Evolutionary conservation across 1,139 yeast genomes (phyloP), one percentile per base, ranked within the genome.

Genomic region (Nakaseomyces bracarensis): DNA sequence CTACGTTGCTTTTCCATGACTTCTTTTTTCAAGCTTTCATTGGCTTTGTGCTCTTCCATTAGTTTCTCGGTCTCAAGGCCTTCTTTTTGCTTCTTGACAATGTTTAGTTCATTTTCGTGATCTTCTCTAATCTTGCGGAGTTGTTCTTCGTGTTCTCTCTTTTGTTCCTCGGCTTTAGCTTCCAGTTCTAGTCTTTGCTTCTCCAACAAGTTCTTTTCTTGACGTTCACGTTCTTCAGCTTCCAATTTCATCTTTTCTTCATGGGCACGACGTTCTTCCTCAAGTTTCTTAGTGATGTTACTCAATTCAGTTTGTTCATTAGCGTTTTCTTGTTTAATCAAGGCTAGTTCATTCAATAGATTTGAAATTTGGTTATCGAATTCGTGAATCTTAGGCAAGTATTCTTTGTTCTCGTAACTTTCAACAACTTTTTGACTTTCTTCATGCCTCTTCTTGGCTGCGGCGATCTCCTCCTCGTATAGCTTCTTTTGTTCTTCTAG

Each of bases 291-390:
- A 2, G 60, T 52, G 14, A 59, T 47, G 10, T 48, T 52, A 4
- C 53, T 39, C n/a, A 58, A 42, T 39, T 53, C 52, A 22, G 52
- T 44, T 26, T 51, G 51, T 43, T 58, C 62, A 33, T 56, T 53
- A 11, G 57, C 47, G 23, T 50, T 51, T 39, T 57, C 61, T 36
- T 57, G 60, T 40, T 56, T 57, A 23, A 59, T 45, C 6, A 51
- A 13, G 2, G 61, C 45, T 37, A 59, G 36, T 20, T 54, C 45
- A 23, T 46, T 43, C 29, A 57, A 43, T 27, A 48, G 43, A 3
- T 37, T 38, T 3, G 55, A 46, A 23, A 58, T 55, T 16, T 52
- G 42, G 7, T 46, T 39, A 38, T 55, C 57, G 23, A 59, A 51
- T 14, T 47, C 52, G 30, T 50, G 46, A 18, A 59, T 36, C 36